Percentiles rank a stretch among this genome's conserved stretches.
phyloP scores from a whole-genome alignment of 371 early-diverging fungal species.

The Encephalitozoon hellem region DNA sequence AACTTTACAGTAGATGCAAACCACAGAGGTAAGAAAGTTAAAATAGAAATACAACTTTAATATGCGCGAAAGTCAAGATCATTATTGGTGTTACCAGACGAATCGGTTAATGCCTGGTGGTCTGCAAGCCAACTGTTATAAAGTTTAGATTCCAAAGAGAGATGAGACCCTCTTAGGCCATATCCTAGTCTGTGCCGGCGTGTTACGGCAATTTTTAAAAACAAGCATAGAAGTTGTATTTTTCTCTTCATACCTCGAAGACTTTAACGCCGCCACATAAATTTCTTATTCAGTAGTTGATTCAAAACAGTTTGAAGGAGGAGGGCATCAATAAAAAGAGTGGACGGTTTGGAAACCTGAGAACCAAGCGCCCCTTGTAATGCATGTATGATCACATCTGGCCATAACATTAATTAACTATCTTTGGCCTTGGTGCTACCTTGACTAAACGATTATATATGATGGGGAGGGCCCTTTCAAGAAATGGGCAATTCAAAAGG shows the following conservation, averaged over 20 bases:
- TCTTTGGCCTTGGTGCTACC: too few relatives aligned
- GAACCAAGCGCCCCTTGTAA: too few relatives aligned
- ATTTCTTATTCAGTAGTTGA: not conserved
- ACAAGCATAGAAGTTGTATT: not conserved
- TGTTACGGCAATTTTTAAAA: not conserved
- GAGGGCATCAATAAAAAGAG: not conserved
- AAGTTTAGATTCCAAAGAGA: not conserved
- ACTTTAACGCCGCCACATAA: not conserved
- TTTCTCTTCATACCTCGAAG: not conserved
- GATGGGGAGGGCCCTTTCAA: not conserved
- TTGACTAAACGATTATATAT: not conserved
- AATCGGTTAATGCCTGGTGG: not conserved
- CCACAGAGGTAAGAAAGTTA: not conserved
- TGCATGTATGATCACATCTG: not conserved
- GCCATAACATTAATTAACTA: not conserved
- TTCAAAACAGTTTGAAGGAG: not conserved
- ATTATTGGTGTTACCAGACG: not conserved
- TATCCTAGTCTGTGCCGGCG: not conserved
- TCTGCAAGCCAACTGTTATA: not conserved
- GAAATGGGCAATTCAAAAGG: not conserved
- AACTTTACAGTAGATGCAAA: not conserved
- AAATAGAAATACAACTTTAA: not conserved
- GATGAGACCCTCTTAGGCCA: not conserved
- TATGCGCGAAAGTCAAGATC: too few relatives aligned
- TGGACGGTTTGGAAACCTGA: too few relatives aligned